Base-by-base conservation (phyloP, 1,284 basidiomycete genomes). In the Calocybe gambosa region DNA sequence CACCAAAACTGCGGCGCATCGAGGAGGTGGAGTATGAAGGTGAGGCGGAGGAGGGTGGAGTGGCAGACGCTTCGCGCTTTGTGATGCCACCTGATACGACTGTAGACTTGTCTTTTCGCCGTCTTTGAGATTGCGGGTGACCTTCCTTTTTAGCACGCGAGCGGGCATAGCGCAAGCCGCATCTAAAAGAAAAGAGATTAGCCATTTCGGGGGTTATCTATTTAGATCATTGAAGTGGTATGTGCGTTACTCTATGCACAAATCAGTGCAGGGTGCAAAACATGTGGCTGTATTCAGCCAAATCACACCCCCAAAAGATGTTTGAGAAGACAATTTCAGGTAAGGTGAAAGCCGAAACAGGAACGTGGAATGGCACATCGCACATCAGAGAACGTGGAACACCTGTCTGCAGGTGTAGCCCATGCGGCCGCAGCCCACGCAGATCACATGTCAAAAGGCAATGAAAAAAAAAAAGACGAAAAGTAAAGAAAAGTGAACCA, bases 141-240 rank as follows among this genome's bases (percentile, higher is more conserved):
- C 86, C 86, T 61, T 89, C 87, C 60, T 87, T 87, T 70, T 90
- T 90, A 45, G 87, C 87, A 57, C 84, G 77, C 43, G 85, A 87
- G 50, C 87, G 80, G 50, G 88, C 86, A 62, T 78, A 90, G 37
- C 87, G 81, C 50, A 90, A 71, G 18, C 87, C 87, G 63, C 87
- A 90, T 34, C 85, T 89, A 57, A 39, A 15, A 29, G 41, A 23
- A 9, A 5, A 12, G 25, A n/a, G 8, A 25, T 51, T 13, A 51
- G 39, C 31, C n/a, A 2, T 21, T 19, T 10, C 34, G 3, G 12
- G 15, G 8, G 15, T 4, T 10, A 3, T 6, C n/a, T 34, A 34
- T 34, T 8, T n/a, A n/a, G 3, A 16, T 15, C 15, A n/a, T 16
- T n/a, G 5, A 3, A 3, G 21, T 23, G 3, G 21, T 23, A 7